Evolutionary conservation across 208 protist species (phyloP).

Genomic region (Endotrypanum monterogeii): DNA sequence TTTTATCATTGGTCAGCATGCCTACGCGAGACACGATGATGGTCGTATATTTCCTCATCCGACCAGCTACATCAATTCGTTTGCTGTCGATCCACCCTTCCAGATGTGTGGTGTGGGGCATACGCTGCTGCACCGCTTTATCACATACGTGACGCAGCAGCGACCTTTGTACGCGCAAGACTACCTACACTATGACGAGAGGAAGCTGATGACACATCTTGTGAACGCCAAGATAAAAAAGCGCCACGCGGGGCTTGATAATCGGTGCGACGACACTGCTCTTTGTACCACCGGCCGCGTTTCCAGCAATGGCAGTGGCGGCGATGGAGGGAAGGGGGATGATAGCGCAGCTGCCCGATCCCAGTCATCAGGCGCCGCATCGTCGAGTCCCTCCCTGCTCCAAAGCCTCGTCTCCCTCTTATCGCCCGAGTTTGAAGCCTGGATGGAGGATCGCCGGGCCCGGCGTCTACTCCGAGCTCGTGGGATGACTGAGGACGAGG

Average conservation of each 20-base stretch:
- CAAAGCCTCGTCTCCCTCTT: slow-evolving; percentile 11
- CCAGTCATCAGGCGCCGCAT: background rate
- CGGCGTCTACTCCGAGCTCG: slow-evolving; percentile 20
- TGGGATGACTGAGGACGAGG: slow-evolving; percentile 23
- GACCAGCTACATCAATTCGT: slow-evolving; percentile 68
- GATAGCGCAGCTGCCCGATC: background rate
- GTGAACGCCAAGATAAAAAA: slow-evolving; percentile 23
- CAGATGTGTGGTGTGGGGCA: slow-evolving; percentile 65
- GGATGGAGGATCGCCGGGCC: slow-evolving; percentile 27
- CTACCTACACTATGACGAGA: slow-evolving; percentile 61
- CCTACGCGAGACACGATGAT: slow-evolving; percentile 38
- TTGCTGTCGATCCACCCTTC: slow-evolving; percentile 58
- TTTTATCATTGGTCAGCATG: slow-evolving; percentile 61
- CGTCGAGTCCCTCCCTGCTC: background rate
- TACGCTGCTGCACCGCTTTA: slow-evolving; percentile 52
- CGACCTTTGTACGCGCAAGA: slow-evolving; percentile 50
- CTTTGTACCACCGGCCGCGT: background rate
- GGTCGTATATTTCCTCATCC: slow-evolving; percentile 64
- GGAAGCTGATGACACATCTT: slow-evolving; percentile 30
- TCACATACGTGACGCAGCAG: slow-evolving; percentile 50
- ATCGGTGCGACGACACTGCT: background rate
- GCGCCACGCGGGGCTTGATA: slow-evolving; percentile 1
- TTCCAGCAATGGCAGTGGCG: background rate
- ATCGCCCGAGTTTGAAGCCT: slow-evolving; percentile 20
- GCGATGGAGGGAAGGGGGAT: background rate